A percentile compares a stretch with the other conserved stretches of the same genome.
These are phyloP conservation scores for Pluteus cervinus DNA, from an alignment of 768 basidiomycete species.

Conservation along the genomic window DNA sequence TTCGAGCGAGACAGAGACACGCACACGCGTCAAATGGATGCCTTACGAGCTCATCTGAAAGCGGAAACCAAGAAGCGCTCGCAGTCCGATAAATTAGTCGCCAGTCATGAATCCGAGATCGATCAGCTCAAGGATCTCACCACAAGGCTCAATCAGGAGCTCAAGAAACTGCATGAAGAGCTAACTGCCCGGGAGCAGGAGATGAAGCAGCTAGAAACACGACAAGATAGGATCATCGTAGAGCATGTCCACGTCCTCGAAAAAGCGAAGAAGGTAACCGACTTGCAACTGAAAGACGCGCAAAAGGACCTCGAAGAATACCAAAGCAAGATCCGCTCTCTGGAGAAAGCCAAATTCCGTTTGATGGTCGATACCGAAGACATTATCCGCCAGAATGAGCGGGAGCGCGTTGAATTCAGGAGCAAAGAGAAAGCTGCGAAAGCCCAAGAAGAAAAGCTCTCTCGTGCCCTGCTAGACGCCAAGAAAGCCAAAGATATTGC, in stretches of 20 bases:
- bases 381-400: conserved; percentile 64
- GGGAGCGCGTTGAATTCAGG: conserved; percentile 58
- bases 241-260: conserved; percentile 96
- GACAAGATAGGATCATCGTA: conserved; percentile 96
- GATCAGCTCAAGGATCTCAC: conserved; percentile 61
- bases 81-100: conserved; percentile 63
- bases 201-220: conserved; percentile 76
- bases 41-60: conserved; percentile 66
- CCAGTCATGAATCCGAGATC: conserved; percentile 66
- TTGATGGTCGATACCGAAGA: conserved; percentile 82
- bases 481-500: conserved; percentile 64
- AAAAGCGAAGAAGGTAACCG: conserved; percentile 92
- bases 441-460: conserved; percentile 54
- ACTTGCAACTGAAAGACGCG: conserved; percentile 81
- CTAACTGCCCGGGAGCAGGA: conserved; percentile 82
- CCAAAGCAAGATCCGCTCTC: conserved; percentile 71
- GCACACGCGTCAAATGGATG: conserved; percentile 68
- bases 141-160: conserved; percentile 68
- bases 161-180: conserved; percentile 76
- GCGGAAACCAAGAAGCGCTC: conserved; percentile 65
- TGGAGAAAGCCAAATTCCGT: conserved; percentile 75
- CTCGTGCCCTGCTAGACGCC: conserved; percentile 48
- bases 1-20: conserved; percentile 78
- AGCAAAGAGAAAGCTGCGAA: conserved; percentile 63
- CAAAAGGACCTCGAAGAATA: conserved; percentile 73